Evolutionary conservation across 257 asterid species (phyloP), one percentile per base, ranked within the genome.

Genomic region (Rhazya stricta): DNA sequence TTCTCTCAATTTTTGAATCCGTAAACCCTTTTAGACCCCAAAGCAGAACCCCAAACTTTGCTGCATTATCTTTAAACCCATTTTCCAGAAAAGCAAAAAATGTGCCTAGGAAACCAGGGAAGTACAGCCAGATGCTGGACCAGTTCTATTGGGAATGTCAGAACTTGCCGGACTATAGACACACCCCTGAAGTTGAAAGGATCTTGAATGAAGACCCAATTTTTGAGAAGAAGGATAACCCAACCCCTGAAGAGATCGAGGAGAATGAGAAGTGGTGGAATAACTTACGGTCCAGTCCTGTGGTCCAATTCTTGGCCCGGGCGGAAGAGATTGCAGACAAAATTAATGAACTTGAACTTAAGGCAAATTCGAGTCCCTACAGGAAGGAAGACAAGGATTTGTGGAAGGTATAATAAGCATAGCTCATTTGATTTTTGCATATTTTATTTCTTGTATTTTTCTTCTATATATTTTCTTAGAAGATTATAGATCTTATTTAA

Each of bases 101-200:
- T 46, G 80, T 36, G 3, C 83, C 86, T 3, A 78, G 62, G 5
- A 76, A 83, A 67, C 97, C 96, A 19, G 96, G 92, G 13, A 88
- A 87, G 81, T 84, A 89, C 80, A 71, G 78, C 13, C 75, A 79
- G 78, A 86, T 90, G 96, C 85, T 89, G 71, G 96, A 94, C 73
- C 96, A 90, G 83, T 92, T 77, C 88, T 84, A 81, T 77, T 92
- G 97, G 97, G 99, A 94, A 74, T 85, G 90, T 71, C 97, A 94
- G 77, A 94, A 91, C 76, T 74, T 79, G 67, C 99, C 98, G 13
- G 98, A 95, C 71, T 88, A 86, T 46, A 81, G 98, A 27, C 87
- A 91, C 72, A 36, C 88, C 21, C 96, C 99, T 4, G 94, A 89
- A 84, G 96, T 95, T 0, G 96, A 95, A 78, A 83, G 42, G 75